Evolutionary conservation across 306 rosid genomes (phyloP).

Genomic region (Canavalia ensiformis): DNA sequence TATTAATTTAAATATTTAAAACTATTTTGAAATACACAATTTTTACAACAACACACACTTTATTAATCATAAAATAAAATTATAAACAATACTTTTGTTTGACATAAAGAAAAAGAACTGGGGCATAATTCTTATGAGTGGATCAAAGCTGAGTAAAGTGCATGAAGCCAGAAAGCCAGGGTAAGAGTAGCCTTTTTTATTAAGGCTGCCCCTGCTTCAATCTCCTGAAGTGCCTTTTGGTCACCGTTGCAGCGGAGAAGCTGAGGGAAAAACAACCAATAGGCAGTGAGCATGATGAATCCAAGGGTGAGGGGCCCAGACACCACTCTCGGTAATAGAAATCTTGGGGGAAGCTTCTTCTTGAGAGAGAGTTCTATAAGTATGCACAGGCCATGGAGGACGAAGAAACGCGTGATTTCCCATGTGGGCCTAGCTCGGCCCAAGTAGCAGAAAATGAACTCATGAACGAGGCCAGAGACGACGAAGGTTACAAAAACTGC

Average conservation of each 20-base stretch:
- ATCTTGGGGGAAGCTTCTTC: constrained; percentile 32
- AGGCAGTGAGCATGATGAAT: constrained; percentile 53
- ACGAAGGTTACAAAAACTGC: constrained; percentile 49
- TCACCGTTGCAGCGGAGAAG: constrained; percentile 53
- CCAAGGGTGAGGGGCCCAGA: constrained; percentile 57
- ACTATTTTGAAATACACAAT: no score
- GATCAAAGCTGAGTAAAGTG: neutral
- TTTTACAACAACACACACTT: neutral
- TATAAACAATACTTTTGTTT: neutral
- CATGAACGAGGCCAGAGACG: constrained; percentile 67
- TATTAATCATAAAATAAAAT: neutral
- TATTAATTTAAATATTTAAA: no score
- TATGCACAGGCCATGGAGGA: constrained; percentile 61
- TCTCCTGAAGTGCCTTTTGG: constrained; percentile 60
- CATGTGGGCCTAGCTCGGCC: constrained; percentile 63
- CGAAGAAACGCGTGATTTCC: constrained; percentile 64
- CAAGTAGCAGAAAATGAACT: constrained; percentile 55
- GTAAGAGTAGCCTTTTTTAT: constrained; percentile 32
- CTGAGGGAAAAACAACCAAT: constrained; percentile 67
- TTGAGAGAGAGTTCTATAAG: constrained; percentile 47
- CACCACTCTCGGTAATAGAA: constrained; percentile 46
- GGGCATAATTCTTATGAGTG: neutral
- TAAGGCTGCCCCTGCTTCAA: constrained; percentile 39
- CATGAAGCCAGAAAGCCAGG: no score
- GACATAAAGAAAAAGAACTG: neutral